Evolutionary conservation across 78 protist species (phyloP), one percentile per base, ranked within the genome.

Genomic region (Diacronema lutheri): DNA sequence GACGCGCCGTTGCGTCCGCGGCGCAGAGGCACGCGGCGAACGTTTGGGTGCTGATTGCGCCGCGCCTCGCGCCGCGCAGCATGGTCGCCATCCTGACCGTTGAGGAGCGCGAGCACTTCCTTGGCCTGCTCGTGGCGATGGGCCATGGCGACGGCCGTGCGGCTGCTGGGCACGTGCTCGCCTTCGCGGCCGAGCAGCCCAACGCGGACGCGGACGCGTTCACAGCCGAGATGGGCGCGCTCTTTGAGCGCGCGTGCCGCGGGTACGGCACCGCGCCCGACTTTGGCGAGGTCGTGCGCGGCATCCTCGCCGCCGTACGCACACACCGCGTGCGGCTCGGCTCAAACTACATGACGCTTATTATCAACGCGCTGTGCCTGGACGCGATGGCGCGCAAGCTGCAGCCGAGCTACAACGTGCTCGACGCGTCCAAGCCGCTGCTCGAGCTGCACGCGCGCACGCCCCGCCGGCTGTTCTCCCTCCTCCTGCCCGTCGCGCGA

Each of bases 341-440:
- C 0, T 33, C 61, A 23, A 76, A 76, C 26, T 55, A 44, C 68
- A 38, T 55, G 66, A 76, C 68, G 41, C 64, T 71, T 20, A 29
- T 71, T 26, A 41, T 41, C 26, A 71, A 71, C 57, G 79, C 21
- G 31, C 1, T 71, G 21, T 44, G 82, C 64, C 65, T 76, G 0
- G 60, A 55, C 4, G 65, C 65, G 9, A 71, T 76, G 82, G 64
- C 66, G 33, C 7, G 35, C 31, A 1, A 0, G 50, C 46, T 62
- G 41, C 41, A 16, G 61, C 87, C 87, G 1, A 33, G 3, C 21
- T 83, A 69, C 80, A 83, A 83, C 73, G 60, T 83, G 44, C 58
- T 83, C 25, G 87, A 83, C 29, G 87, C 64, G 21, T 76, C 86
- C 14, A 57, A 44, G 7, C 73, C 76, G 33, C 61, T 81, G 77